Conservation (phyloP, 2,329 filamentous ascomycete genomes). For the Aspergillus tubingensis region DNA sequence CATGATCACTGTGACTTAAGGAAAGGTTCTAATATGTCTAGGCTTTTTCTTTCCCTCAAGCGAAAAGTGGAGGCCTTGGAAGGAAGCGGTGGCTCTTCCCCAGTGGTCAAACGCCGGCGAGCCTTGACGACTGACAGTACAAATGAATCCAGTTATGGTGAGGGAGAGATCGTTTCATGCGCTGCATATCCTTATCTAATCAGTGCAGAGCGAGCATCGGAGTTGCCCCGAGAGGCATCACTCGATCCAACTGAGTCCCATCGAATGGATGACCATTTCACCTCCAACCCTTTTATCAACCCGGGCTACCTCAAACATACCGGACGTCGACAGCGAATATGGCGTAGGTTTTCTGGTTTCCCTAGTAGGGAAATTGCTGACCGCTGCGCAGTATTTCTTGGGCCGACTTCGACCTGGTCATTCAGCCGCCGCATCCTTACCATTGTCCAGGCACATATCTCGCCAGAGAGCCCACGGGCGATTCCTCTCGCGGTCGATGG, state of each 20-base stretch:
- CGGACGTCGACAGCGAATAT: slow-evolving; percentile 14
- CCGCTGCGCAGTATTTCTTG: slow-evolving; percentile 49
- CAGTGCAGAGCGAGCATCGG: background rate
- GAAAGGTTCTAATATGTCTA: background rate
- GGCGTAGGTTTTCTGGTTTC: slow-evolving; percentile 13
- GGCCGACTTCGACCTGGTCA: slow-evolving; percentile 58
- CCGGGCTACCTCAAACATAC: slow-evolving; percentile 32
- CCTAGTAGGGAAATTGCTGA: background rate
- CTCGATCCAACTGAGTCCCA: slow-evolving; percentile 11
- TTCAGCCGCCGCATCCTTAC: slow-evolving; percentile 53
- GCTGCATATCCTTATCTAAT: background rate
- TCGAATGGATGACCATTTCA: slow-evolving; percentile 32
- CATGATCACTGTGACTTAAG: background rate
- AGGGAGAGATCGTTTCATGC: background rate
- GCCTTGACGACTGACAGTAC: slow-evolving; percentile 3
- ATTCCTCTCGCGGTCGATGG: slow-evolving; percentile 51
- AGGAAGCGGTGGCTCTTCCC: background rate
- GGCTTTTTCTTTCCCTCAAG: slow-evolving; percentile 21
- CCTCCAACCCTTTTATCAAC: slow-evolving; percentile 25
- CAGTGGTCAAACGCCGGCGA: slow-evolving; percentile 20
- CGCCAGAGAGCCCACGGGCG: slow-evolving; percentile 40
- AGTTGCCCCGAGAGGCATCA: slow-evolving; percentile 1
- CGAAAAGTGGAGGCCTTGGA: slow-evolving; percentile 22
- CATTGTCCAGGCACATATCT: slow-evolving; percentile 50
- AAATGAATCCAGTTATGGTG: slow-evolving; percentile 7